These are phyloP conservation scores for Colletotrichum magnum DNA, from an alignment of 2,329 filamentous ascomycete species.

Conservation along the genomic window DNA sequence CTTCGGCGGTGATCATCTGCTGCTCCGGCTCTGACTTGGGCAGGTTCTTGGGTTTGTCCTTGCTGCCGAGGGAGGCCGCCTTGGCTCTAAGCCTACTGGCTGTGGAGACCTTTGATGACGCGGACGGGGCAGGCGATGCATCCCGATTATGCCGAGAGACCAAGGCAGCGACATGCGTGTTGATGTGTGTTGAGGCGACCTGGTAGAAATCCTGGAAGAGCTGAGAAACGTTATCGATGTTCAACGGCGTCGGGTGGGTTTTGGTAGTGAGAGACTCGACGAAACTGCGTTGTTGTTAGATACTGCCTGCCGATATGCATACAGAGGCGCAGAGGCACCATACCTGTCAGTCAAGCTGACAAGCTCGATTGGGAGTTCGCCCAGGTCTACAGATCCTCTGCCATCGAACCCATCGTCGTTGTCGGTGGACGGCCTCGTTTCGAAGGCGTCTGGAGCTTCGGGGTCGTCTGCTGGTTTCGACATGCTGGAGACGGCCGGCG, in stretches of 20 bases:
- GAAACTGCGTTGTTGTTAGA: constrained; percentile 71
- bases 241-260: constrained; percentile 86
- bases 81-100: constrained; percentile 70
- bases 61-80: constrained; percentile 67
- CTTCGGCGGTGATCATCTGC: constrained; percentile 91
- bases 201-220: constrained; percentile 96
- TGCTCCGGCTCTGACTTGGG: constrained; percentile 68
- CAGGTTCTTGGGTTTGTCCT: constrained; percentile 62
- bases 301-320: background rate
- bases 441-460: constrained; percentile 63
- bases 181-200: constrained; percentile 84
- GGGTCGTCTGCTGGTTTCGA: constrained; percentile 42
- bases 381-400: constrained; percentile 77
- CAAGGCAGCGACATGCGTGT: constrained; percentile 87
- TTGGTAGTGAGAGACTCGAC: constrained; percentile 91
- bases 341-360: constrained; percentile 91
- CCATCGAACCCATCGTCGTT: constrained; percentile 64
- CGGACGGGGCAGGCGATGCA: constrained; percentile 67
- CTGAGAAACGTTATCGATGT: constrained; percentile 84
- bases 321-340: constrained; percentile 34
- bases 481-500: constrained; percentile 23
- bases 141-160: constrained; percentile 82
- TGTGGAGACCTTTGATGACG: constrained; percentile 69
- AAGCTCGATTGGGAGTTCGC: constrained; percentile 94
- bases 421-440: constrained; percentile 57